Conservation (phyloP, 2,329 filamentous ascomycete genomes). For the Diplodia seriata region DNA sequence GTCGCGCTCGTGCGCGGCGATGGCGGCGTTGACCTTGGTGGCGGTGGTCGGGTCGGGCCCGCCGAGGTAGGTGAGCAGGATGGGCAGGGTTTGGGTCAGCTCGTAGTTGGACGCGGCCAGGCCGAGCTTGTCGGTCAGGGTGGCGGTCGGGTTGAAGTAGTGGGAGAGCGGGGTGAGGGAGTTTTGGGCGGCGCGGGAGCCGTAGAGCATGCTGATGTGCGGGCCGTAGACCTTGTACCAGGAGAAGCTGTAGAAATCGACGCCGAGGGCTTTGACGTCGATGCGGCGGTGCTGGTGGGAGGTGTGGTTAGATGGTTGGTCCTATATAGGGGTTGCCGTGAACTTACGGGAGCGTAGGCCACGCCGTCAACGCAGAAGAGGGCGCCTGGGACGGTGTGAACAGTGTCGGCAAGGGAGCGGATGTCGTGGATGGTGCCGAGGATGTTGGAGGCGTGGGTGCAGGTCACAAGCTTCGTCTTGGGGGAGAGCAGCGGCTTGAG, state of each 20-base stretch:
- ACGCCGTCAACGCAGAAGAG: slow-evolving; percentile 78
- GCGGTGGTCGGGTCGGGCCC: slow-evolving; percentile 43
- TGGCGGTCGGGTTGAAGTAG: slow-evolving; percentile 69
- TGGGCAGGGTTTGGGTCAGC: slow-evolving; percentile 67
- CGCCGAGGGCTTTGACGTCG: slow-evolving; percentile 71
- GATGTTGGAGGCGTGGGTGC: slow-evolving; percentile 77
- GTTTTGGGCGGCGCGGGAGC: slow-evolving; percentile 62
- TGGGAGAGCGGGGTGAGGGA: slow-evolving; percentile 66
- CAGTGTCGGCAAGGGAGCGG: slow-evolving; percentile 60
- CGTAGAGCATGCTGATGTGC: slow-evolving; percentile 75
- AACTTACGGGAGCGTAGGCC: slow-evolving; percentile 67
- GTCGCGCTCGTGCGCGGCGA: slow-evolving; percentile 65
- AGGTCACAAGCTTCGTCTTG: slow-evolving; percentile 73
- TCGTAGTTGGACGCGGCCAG: slow-evolving; percentile 76
- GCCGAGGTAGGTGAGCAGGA: slow-evolving; percentile 67
- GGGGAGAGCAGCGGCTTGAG: slow-evolving; percentile 66
- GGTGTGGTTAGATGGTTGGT: background rate
- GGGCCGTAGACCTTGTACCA: slow-evolving; percentile 85
- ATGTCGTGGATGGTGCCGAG: slow-evolving; percentile 74
- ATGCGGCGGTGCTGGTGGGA: slow-evolving; percentile 64
- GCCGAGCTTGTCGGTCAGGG: slow-evolving; percentile 71
- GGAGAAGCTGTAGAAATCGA: slow-evolving; percentile 78
- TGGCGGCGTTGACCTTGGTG: slow-evolving; percentile 56
- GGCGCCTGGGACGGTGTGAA: slow-evolving; percentile 61
- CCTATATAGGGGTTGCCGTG: background rate